Percentiles rank a stretch among this genome's conserved stretches.
Evolutionary conservation across 2,329 filamentous ascomycete genomes (phyloP).

Genomic region (Colletotrichum lindemuthianum): DNA sequence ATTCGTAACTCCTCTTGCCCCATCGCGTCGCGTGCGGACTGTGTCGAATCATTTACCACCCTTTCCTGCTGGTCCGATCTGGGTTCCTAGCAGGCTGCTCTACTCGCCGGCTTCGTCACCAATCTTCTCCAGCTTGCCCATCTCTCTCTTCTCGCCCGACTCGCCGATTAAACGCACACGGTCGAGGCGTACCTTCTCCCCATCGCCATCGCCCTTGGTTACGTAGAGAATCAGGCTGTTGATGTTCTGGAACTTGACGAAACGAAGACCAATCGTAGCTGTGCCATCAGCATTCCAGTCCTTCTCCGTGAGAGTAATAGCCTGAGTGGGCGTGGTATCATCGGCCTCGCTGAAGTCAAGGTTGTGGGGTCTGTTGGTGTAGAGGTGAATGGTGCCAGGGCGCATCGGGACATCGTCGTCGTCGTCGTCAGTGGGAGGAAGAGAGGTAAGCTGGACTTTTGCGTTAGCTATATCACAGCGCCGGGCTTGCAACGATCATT

Average conservation of each 20-base stretch:
- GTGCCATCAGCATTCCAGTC: conserved; percentile 88
- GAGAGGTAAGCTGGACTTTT: conserved; percentile 78
- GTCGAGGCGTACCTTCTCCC: conserved; percentile 87
- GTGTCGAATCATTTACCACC: conserved; percentile 12
- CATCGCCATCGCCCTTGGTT: conserved; percentile 82
- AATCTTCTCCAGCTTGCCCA: conserved; percentile 96
- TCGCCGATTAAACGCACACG: conserved; percentile 86
- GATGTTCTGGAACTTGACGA: conserved; percentile 98
- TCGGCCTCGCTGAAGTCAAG: conserved; percentile 96
- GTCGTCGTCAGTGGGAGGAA: conserved; percentile 69
- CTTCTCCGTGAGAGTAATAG: conserved; percentile 74
- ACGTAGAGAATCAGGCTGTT: conserved; percentile 89
- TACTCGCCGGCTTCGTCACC: conserved; percentile 77
- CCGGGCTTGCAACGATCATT: too few relatives aligned
- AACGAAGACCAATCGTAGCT: conserved; percentile 78
- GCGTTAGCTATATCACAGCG: conserved; percentile 4
- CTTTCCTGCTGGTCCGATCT: conserved; percentile 11
- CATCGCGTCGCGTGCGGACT: conserved; percentile 4
- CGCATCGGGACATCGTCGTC: conserved; percentile 82
- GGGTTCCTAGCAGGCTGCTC: conserved; percentile 22
- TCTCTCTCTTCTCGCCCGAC: conserved; percentile 88
- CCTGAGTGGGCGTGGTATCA: conserved; percentile 82
- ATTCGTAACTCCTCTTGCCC: conserved; percentile 31
- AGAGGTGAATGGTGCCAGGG: conserved; percentile 85
- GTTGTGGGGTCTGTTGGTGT: conserved; percentile 88